These are phyloP conservation scores for Pythium insidiosum DNA, from an alignment of 352 stramenopile genomes.

Conservation along the genomic window DNA sequence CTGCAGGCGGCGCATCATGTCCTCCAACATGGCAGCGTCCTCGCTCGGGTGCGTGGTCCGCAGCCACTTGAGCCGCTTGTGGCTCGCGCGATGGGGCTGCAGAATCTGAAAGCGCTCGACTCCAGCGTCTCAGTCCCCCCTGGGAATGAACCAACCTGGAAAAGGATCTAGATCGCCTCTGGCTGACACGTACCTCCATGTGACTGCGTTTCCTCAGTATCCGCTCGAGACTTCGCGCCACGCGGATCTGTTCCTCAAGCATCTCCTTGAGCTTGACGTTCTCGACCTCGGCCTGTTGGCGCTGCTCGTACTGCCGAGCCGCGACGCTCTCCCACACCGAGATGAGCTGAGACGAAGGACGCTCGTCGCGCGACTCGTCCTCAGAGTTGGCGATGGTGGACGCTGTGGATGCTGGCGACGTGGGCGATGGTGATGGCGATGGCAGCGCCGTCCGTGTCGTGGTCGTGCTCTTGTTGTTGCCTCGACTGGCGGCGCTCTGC, in stretches of 20 bases:
- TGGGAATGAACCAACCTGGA: background rate
- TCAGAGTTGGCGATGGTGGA: background rate
- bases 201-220: conserved; percentile 9
- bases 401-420: background rate
- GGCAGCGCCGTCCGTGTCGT: background rate
- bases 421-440: conserved; percentile 1
- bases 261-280: conserved; percentile 17
- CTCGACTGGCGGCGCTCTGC: no score
- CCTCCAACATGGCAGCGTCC: conserved; percentile 1
- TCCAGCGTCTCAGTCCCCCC: no score
- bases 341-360: conserved; percentile 6
- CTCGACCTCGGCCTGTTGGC: conserved; percentile 16
- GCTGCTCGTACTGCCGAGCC: conserved; percentile 2
- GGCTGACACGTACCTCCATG: conserved; percentile 1
- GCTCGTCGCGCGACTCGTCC: no score
- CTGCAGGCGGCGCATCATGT: background rate
- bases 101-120: no score
- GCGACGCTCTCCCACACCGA: conserved; percentile 12
- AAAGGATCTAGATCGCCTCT: no score
- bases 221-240: conserved; percentile 18
- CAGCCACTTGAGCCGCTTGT: conserved; percentile 5
- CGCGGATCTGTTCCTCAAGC: conserved; percentile 22
- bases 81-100: no score
- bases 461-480: no score
- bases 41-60: background rate